Percentiles rank a stretch among this genome's conserved stretches.
phyloP scores from a whole-genome alignment of 257 asterid genomes.

The Solanum arcanum region DNA sequence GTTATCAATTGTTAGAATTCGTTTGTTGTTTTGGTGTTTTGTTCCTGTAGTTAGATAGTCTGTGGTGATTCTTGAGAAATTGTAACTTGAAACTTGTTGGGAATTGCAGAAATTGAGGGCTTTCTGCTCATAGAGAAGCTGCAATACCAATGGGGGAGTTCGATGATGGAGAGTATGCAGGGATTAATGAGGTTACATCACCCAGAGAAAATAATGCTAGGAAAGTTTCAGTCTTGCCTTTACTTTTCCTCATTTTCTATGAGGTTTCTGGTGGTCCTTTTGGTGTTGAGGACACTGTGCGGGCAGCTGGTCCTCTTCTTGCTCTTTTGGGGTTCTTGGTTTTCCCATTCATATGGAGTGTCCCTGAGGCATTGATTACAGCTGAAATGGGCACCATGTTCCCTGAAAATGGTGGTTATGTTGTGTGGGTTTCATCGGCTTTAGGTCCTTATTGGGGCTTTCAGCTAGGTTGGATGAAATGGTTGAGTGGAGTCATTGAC shows the following conservation, averaged over 20 bases:
- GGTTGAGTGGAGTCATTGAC: background rate
- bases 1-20: background rate
- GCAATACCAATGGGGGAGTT: background rate
- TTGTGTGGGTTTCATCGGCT: slow-evolving; percentile 1
- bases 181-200: background rate
- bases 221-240: background rate
- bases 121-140: background rate
- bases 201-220: background rate
- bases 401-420: slow-evolving; percentile 1
- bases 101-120: background rate
- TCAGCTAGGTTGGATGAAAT: slow-evolving; percentile 2
- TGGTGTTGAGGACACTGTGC: slow-evolving; percentile 1
- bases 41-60: background rate
- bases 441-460: background rate
- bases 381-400: slow-evolving; percentile 4
- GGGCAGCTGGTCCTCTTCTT: slow-evolving; percentile 2
- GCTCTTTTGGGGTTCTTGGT: background rate
- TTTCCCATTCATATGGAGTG: slow-evolving; percentile 1
- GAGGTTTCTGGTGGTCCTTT: slow-evolving; percentile 3
- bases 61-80: background rate
- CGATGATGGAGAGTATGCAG: background rate
- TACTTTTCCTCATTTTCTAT: background rate
- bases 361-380: background rate
- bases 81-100: background rate
- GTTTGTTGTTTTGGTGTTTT: background rate